These are phyloP conservation scores for Kodamaea kaohsiungensis DNA, from an alignment of 805 yeast genomes.

Conservation along the genomic window DNA sequence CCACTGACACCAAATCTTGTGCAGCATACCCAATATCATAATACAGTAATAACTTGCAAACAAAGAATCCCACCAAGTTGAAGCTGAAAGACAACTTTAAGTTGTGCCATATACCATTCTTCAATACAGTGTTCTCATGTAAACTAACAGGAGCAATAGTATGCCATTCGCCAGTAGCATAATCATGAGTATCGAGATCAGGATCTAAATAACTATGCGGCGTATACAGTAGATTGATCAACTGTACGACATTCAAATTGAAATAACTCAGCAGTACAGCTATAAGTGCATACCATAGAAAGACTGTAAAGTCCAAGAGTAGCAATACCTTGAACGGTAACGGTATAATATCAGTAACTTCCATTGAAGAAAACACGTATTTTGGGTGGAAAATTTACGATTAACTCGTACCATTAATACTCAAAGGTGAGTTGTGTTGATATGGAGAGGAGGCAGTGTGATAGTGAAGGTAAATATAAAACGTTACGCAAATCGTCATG, in stretches of 20 bases:
- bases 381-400: neutral
- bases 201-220: conserved; percentile 35
- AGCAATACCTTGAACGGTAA: conserved; percentile 48
- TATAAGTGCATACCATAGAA: conserved; percentile 55
- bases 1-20: conserved; percentile 2
- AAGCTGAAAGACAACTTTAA: conserved; percentile 27
- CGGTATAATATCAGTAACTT: conserved; percentile 28
- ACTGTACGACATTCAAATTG: conserved; percentile 47
- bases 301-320: conserved; percentile 49
- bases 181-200: conserved; percentile 16
- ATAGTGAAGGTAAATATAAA: too few relatives aligned
- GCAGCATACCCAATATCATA: conserved; percentile 34
- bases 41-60: conserved; percentile 17
- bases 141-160: conserved; percentile 30
- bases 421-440: too few relatives aligned
- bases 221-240: conserved; percentile 43
- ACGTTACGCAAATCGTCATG: too few relatives aligned
- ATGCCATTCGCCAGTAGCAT: conserved; percentile 33
- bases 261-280: conserved; percentile 33
- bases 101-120: conserved; percentile 36
- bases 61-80: conserved; percentile 23
- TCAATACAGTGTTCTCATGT: conserved; percentile 31
- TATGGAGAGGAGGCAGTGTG: too few relatives aligned
- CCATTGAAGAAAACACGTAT: conserved; percentile 5
- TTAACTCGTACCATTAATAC: neutral